Evolutionary conservation across 2,329 filamentous ascomycete species (phyloP), one percentile per base, ranked within the genome.

Genomic region (Fusarium sp.): DNA sequence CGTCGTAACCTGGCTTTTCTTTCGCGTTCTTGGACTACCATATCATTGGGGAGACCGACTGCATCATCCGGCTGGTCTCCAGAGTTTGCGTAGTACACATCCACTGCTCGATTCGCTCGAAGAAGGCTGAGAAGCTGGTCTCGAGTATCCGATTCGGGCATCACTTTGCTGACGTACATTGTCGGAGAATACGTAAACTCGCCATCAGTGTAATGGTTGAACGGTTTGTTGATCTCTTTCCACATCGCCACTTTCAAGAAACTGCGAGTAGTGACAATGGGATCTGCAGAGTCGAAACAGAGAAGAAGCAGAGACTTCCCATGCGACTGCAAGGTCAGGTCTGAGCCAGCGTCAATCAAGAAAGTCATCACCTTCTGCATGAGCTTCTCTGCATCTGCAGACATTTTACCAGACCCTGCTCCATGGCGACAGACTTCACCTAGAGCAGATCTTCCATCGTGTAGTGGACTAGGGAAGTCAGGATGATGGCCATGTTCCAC

Each of bases 171-270:
- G 26, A 91, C 84, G 77, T 92, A 93, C 82, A 90, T 91, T 8
- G 90, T 89, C 0, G 91, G 88, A 0, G 91, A 93, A 80, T 91
- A 93, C 3, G 87, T 89, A 73, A 86, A 85, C 10, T 83, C 84
- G 30, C 86, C 86, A 47, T 87, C 83, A 3, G 81, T 87, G 80
- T 86, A 90, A 68, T 86, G 82, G 73, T 91, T 90, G 75, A 86
- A 89, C 0, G 87, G 83, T 69, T 89, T 87, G 81, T 92, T 92
- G 75, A 92, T 82, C 38, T 88, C 82, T 77, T 90, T 90, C 90
- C 90, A 92, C 82, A 92, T 86, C 48, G 88, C 90, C 2, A 88
- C 88, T 75, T 90, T 90, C 13, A 93, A 83, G 3, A 93, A 85
- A 0, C 88, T 85, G 47, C 87, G 86, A 1, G 89, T 88, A 11